Conservation (phyloP, 805 yeast genomes). For the Scheffersomyces lignosus region DNA sequence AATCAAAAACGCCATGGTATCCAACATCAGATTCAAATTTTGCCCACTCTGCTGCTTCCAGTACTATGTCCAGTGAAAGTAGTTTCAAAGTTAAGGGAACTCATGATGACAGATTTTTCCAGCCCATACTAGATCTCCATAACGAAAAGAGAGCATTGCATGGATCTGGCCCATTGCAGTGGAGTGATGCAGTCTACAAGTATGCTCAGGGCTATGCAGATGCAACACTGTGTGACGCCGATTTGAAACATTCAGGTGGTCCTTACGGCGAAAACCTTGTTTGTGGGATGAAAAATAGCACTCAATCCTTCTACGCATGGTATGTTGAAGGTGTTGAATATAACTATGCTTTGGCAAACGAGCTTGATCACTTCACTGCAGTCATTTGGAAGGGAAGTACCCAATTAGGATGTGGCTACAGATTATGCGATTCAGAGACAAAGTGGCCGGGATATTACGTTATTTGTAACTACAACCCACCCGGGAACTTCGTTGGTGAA, state of each 20-base stretch:
- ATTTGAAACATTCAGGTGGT: slow-evolving; percentile 39
- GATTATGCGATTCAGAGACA: slow-evolving; percentile 49
- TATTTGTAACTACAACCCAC: slow-evolving; percentile 71
- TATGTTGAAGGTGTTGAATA: slow-evolving; percentile 35
- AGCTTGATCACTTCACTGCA: slow-evolving; percentile 71
- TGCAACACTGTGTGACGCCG: slow-evolving; percentile 19
- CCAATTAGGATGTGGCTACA: slow-evolving; percentile 70
- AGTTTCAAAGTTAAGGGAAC: too few relatives aligned
- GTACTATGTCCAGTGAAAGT: too few relatives aligned
- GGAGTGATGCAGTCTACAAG: slow-evolving; percentile 54
- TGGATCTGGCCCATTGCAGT: slow-evolving; percentile 48
- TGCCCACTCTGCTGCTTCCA: too few relatives aligned
- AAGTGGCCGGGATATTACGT: slow-evolving; percentile 57
- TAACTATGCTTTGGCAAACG: slow-evolving; percentile 28
- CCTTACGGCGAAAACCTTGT: slow-evolving; percentile 40
- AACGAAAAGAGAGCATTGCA: slow-evolving; percentile 58
- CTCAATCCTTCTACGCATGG: slow-evolving; percentile 39
- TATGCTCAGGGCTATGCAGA: slow-evolving; percentile 52
- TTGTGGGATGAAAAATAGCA: slow-evolving; percentile 22
- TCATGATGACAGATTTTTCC: slow-evolving; percentile 12
- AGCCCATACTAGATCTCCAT: slow-evolving; percentile 56
- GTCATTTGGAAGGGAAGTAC: slow-evolving; percentile 68
- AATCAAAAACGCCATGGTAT: too few relatives aligned
- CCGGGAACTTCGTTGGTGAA: slow-evolving; percentile 66
- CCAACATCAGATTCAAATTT: too few relatives aligned